Base-by-base conservation (phyloP, 1,139 yeast genomes). In the Candida tetrigidarum region DNA sequence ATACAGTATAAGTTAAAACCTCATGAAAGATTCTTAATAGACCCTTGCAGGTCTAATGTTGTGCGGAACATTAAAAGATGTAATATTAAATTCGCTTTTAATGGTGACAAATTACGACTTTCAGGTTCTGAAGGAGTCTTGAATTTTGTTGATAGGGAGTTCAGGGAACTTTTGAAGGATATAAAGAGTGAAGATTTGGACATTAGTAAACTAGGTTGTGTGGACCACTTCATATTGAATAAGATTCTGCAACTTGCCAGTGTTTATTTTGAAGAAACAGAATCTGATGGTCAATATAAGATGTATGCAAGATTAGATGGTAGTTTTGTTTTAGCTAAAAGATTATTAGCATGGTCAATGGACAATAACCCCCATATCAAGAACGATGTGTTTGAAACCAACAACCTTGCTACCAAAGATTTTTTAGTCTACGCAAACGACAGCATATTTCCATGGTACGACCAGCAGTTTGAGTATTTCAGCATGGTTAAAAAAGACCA, bases 1-100 rank as follows among this genome's bases (percentile, higher is more conserved):
- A 22, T 37, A 18, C 27, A 27, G 15, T n/a, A 44, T 12, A 27
- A n/a, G n/a, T 30, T 48, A 14, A 41, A 26, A 23, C 44, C 42
- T 10, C 32, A 74, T 16, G 83, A 81, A 39, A 54, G 79, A 46
- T 80, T 80, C 49, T 60, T 82, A 19, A 54, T 81, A 4, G 42
- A 39, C 4, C 39, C 43, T 7, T 26, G 22, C 14, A 36, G 44
- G 29, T 44, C 51, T 1, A 16, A 14, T 9, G 12, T 44, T 9
- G 16, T 44, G 3, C 26, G 26, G 14, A 37, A 39, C 26, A 34
- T 42, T 25, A 23, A 37, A 20, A 28, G 27, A n/a, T 33, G 28
- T 14, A 38, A 45, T 12, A 35, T 45, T 3, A 41, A 37, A 12
- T 34, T 22, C 1, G 18, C 37, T 10, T 19, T 46, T 10, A 14